phyloP scores from a whole-genome alignment of 768 basidiomycete genomes.

The Pleurotus citrinopileatus region DNA sequence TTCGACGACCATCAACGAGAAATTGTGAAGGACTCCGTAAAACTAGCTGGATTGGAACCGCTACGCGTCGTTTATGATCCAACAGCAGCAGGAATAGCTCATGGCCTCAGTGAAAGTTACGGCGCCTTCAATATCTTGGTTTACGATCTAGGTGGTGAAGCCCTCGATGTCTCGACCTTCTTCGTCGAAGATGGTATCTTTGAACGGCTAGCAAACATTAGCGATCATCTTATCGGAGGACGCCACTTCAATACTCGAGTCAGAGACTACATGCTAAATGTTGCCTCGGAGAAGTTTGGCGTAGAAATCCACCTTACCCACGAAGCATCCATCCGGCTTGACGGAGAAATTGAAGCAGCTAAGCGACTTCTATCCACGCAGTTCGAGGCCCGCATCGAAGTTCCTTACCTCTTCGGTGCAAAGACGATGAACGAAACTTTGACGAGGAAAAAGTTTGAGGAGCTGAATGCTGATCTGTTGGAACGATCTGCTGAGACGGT shows the following conservation, averaged over 20 bases:
- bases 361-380: conserved; percentile 63
- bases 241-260: conserved; percentile 73
- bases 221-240: conserved; percentile 72
- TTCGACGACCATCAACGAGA: conserved; percentile 64
- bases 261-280: conserved; percentile 66
- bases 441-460: conserved; percentile 83
- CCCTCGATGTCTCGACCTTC: conserved; percentile 70
- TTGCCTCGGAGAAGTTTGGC: conserved; percentile 69
- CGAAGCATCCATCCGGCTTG: conserved; percentile 66
- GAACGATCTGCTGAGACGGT: conserved; percentile 84
- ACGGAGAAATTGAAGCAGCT: conserved; percentile 70
- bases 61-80: conserved; percentile 70
- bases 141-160: conserved; percentile 72
- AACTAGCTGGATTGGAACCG: conserved; percentile 61
- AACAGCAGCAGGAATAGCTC: conserved; percentile 68
- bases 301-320: conserved; percentile 49
- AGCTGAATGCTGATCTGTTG: conserved; percentile 82
- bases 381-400: conserved; percentile 52
- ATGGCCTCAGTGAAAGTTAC: conserved; percentile 59
- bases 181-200: conserved; percentile 69
- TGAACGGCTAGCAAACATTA: conserved; percentile 68
- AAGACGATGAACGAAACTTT: conserved; percentile 79
- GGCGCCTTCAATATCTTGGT: conserved; percentile 63
- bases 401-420: conserved; percentile 67
- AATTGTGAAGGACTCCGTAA: conserved; percentile 67